Evolutionary conservation across 148 eudicot genomes (phyloP), one percentile per base, ranked within the genome.

Genomic region (Amaranthus palmeri): DNA sequence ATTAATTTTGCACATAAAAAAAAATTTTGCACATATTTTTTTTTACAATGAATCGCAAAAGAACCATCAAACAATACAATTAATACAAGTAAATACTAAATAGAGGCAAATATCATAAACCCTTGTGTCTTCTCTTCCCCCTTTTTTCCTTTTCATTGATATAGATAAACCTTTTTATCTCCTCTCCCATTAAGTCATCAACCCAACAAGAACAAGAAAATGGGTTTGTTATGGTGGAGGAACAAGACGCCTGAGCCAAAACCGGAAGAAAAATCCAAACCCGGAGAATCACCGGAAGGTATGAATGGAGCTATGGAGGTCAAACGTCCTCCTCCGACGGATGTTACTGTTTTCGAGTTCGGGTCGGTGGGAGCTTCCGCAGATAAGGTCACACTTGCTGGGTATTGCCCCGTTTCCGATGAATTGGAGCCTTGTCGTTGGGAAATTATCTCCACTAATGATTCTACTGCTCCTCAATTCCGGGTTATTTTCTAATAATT

Each of bases 341-440:
- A 84, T 18, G 82, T 89, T 1, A 78, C 96, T 2, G 87, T 92
- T 1, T 90, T 92, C 70, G 97, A 92, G 71, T 90, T 88, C 79
- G 96, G 96, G 67, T 86, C 97, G 5, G 89, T 91, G 2, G 85
- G 82, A 4, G 81, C 81, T 7, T 80, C 96, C 0, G 11, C 87
- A 4, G 97, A 92, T 71, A 88, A 86, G 84, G 96, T 92, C 6
- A 92, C 97, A 0, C 80, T 89, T 15, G 92, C 97, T 58, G 97
- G 97, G 15, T 89, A 86, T 72, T 92, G 97, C 79, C 92, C 97
- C 13, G 92, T 89, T 41, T 92, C 96, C 69, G 92, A 89, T 54
- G 96, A 87, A 0, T 84, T 88, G 42, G 90, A 92, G 81, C 97
- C 97, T 18, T 90, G 96, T 76, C 96, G 91, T n/a, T 92, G 97